phyloP scores from a whole-genome alignment of 1,284 basidiomycete species.

The Puccinia hordei region DNA sequence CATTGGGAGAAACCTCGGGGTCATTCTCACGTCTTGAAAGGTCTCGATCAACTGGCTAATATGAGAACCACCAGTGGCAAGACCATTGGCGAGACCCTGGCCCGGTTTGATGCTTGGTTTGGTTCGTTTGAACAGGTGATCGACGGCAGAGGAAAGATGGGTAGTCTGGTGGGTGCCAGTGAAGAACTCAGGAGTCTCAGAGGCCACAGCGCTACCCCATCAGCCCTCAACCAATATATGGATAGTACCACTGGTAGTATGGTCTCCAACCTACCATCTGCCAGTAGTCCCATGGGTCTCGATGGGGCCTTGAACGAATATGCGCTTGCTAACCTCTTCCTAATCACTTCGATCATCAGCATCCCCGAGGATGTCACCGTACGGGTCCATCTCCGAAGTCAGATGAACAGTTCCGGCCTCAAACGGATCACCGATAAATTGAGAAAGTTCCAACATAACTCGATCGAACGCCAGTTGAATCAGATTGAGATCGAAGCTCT shows the following conservation, averaged over 20 bases:
- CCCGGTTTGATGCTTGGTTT: slow-evolving; percentile 86
- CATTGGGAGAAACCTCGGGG: slow-evolving; percentile 63
- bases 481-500: slow-evolving; percentile 71
- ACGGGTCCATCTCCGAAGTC: slow-evolving; percentile 78
- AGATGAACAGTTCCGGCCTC: slow-evolving; percentile 86
- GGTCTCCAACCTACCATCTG: slow-evolving; percentile 61
- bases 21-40: slow-evolving; percentile 62
- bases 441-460: slow-evolving; percentile 67
- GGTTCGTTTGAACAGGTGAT: slow-evolving; percentile 76
- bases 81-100: slow-evolving; percentile 64
- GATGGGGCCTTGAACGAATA: slow-evolving; percentile 78
- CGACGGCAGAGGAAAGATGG: slow-evolving; percentile 87
- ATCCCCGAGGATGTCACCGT: slow-evolving; percentile 74
- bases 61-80: slow-evolving; percentile 67
- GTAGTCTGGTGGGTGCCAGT: slow-evolving; percentile 88
- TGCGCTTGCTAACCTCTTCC: slow-evolving; percentile 70
- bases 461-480: slow-evolving; percentile 71
- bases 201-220: slow-evolving; percentile 52
- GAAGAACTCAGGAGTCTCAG: slow-evolving; percentile 72
- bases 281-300: slow-evolving; percentile 62
- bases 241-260: slow-evolving; percentile 56
- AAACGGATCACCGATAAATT: slow-evolving; percentile 74
- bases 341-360: slow-evolving; percentile 70
- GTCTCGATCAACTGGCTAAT: slow-evolving; percentile 63
- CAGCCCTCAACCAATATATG: slow-evolving; percentile 49